Conservation (phyloP, 768 basidiomycete species). For the Pleurotus platypus region DNA sequence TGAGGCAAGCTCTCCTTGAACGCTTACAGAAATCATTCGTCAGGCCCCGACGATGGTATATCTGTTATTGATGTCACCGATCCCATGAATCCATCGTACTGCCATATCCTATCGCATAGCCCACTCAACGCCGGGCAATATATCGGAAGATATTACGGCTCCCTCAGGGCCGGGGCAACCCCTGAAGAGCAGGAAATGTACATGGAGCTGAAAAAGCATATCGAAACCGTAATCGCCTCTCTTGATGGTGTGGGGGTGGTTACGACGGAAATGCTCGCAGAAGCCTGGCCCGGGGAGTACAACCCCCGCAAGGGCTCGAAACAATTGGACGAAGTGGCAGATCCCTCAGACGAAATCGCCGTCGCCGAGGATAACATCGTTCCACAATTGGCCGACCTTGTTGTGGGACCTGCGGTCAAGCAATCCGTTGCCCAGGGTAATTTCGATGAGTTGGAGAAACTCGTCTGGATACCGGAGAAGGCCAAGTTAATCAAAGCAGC, state of each 20-base stretch:
- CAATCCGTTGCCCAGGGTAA: constrained; percentile 19
- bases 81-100: constrained; percentile 22
- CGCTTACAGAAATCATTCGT: no score
- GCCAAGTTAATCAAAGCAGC: constrained; percentile 13
- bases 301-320: not conserved
- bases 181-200: not conserved
- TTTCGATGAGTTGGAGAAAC: constrained; percentile 18
- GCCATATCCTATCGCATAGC: constrained; percentile 15
- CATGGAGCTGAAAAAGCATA: not conserved
- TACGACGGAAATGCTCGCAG: constrained; percentile 1
- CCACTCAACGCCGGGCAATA: constrained; percentile 6
- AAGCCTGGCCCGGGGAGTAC: constrained; percentile 8
- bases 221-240: not conserved
- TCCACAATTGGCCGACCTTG: constrained; percentile 22
- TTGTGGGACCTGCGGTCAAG: constrained; percentile 21
- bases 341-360: not conserved
- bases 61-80: constrained; percentile 31
- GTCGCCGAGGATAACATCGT: constrained; percentile 8
- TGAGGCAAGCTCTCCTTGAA: not conserved
- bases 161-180: not conserved
- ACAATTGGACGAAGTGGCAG: not conserved
- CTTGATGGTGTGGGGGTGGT: constrained; percentile 1
- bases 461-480: constrained; percentile 28
- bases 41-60: constrained; percentile 32
- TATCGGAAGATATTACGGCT: constrained; percentile 2